Conservation (phyloP, 371 early-diverging fungal species). For the Lichtheimia ramosa region DNA sequence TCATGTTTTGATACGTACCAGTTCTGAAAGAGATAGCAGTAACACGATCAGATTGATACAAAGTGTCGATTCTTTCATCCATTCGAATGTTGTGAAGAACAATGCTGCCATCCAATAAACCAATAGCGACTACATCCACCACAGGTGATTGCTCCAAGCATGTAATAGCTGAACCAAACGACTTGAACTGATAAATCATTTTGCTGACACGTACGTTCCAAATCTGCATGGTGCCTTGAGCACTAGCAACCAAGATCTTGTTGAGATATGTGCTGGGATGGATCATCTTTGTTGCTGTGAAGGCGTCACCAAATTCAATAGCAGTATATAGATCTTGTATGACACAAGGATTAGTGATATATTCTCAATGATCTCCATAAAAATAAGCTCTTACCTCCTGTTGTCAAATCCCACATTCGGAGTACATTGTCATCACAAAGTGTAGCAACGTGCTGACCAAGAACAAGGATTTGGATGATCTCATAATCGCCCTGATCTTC, state of each 20-base stretch:
- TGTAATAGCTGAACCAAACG: slow-evolving; percentile 75
- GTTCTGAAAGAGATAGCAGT: slow-evolving; percentile 90
- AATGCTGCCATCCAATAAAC: slow-evolving; percentile 84
- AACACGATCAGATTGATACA: slow-evolving; percentile 85
- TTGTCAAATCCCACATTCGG: slow-evolving; percentile 73
- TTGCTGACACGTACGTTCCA: slow-evolving; percentile 89
- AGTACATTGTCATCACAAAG: slow-evolving; percentile 80
- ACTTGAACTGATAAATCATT: slow-evolving; percentile 78
- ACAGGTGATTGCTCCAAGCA: slow-evolving; percentile 85
- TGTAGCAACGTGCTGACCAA: slow-evolving; percentile 76
- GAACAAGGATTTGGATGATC: slow-evolving; percentile 56
- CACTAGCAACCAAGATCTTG: slow-evolving; percentile 87
- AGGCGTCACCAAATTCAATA: slow-evolving; percentile 75
- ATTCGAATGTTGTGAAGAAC: slow-evolving; percentile 80
- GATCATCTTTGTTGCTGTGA: slow-evolving; percentile 72
- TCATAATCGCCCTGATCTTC: slow-evolving; percentile 28
- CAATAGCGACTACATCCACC: slow-evolving; percentile 91
- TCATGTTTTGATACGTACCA: slow-evolving; percentile 34
- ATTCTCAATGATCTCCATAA: too few relatives aligned
- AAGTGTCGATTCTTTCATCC: slow-evolving; percentile 72
- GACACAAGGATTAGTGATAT: not conserved
- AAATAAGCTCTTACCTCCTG: slow-evolving; percentile 52
- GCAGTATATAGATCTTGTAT: slow-evolving; percentile 70
- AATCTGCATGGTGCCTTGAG: slow-evolving; percentile 86
- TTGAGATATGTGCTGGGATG: slow-evolving; percentile 97